A percentile compares a stretch with the other conserved stretches of the same genome.
Evolutionary conservation across 2,329 filamentous ascomycete genomes (phyloP).

Genomic region (Seiridium unicorne): DNA sequence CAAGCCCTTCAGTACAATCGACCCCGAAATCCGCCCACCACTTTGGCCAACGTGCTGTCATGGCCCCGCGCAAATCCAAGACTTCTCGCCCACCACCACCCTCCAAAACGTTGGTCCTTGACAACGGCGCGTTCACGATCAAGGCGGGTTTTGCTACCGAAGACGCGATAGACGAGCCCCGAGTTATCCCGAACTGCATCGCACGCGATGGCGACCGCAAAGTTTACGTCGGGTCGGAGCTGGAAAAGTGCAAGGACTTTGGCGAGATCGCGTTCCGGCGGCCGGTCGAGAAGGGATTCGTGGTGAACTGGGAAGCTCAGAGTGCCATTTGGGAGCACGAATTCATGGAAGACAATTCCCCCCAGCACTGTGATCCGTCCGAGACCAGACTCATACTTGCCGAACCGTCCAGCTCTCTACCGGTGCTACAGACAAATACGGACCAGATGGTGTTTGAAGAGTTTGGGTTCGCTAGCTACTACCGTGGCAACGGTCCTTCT

Average conservation of each 20-base stretch:
- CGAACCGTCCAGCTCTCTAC: slow-evolving; percentile 81
- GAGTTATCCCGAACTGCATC: slow-evolving; percentile 82
- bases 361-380: slow-evolving; percentile 68
- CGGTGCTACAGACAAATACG: slow-evolving; percentile 80
- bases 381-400: slow-evolving; percentile 83
- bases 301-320: slow-evolving; percentile 96
- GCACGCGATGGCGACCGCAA: slow-evolving; percentile 78
- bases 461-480: slow-evolving; percentile 87
- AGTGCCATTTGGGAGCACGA: slow-evolving; percentile 94
- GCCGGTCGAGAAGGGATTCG: slow-evolving; percentile 89
- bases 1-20: too few species aligned
- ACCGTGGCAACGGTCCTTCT: slow-evolving; percentile 68
- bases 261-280: slow-evolving; percentile 84
- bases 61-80: slow-evolving; percentile 48
- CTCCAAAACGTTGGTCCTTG: slow-evolving; percentile 75
- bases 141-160: slow-evolving; percentile 77
- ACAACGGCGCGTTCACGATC: slow-evolving; percentile 89
- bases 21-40: too few species aligned
- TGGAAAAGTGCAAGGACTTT: slow-evolving; percentile 80
- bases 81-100: slow-evolving; percentile 51
- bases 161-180: slow-evolving; percentile 52
- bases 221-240: slow-evolving; percentile 75
- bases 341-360: slow-evolving; percentile 71
- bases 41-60: slow-evolving; percentile 4
- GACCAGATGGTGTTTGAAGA: slow-evolving; percentile 98